Evolutionary conservation across 306 rosid genomes (phyloP).

Genomic region (Mimosa pudica): DNA sequence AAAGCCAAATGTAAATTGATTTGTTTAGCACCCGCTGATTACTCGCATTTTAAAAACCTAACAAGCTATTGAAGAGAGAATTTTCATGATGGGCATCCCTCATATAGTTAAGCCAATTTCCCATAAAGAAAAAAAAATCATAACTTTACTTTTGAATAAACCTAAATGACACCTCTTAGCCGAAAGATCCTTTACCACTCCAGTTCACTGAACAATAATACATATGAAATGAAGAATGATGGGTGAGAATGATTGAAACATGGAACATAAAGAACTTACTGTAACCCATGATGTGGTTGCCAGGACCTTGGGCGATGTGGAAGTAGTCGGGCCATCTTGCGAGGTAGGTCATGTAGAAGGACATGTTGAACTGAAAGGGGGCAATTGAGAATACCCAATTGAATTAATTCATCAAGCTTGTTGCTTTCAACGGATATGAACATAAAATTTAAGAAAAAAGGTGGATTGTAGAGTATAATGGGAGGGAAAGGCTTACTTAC

Average conservation of each 20-base stretch:
- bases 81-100: background rate
- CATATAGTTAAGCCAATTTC: background rate
- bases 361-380: constrained; percentile 82
- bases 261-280: constrained; percentile 51
- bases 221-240: background rate
- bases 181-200: background rate
- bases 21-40: background rate
- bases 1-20: background rate
- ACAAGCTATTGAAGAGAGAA: background rate
- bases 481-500: constrained; percentile 39
- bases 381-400: background rate
- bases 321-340: constrained; percentile 99
- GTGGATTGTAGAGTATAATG: background rate
- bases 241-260: background rate
- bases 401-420: background rate
- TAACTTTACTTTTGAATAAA: background rate
- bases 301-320: constrained; percentile 89
- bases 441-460: background rate
- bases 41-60: background rate
- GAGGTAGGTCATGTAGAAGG: constrained; percentile 94
- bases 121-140: background rate
- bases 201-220: background rate
- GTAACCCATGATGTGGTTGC: constrained; percentile 87
- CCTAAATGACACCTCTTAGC: background rate
- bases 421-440: background rate